Base-by-base conservation (phyloP, 148 eudicot species). In the Linanthus parryae region DNA sequence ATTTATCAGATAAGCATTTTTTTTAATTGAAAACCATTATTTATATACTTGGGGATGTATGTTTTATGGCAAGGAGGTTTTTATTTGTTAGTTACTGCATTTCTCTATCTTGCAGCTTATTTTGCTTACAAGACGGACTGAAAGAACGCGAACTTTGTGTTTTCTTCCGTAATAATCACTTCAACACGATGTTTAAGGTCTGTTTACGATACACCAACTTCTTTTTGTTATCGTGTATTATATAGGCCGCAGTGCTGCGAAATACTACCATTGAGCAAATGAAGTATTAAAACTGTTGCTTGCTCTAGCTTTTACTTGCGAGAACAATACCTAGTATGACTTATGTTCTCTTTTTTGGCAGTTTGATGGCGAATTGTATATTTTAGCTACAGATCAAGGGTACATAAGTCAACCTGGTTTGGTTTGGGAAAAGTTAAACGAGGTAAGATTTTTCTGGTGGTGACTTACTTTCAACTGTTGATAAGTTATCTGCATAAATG, bases 161-260 rank as follows among this genome's bases (percentile, higher is more conserved):
- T 33, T 91, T 91, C 58, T 91, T 91, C 70, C 85, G 98, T 38
- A 91, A 91, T 81, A 91, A 91, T 73, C 98, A 91, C 78, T 91
- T 91, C 69, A 83, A 79, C 71, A 83, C 98, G 41, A 91, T 91
- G 95, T 91, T 86, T 61, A 91, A 91, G 98, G 98, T 91, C 25
- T 44, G 66, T 54, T 17, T 7, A 31, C 7, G 35, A 31, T 42
- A 42, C 16, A 13, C 17, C 7, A 42, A 13, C 19, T 16, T 16
- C 20, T 17, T 42, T 16, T 42, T 2, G 13, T 16, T 42, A 23
- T 42, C 20, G 13, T 13, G 20, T 16, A 42, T n/a, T n/a, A n/a
- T n/a, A n/a, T n/a, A n/a, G n/a, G n/a, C n/a, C n/a, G n/a, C n/a
- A n/a, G n/a, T n/a, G 16, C 20, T 42, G 45, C 21, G 16, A 2